Evolutionary conservation across 169 alveolate genomes (phyloP), one percentile per base, ranked within the genome.

Genomic region (Cryptosporidium canis): DNA sequence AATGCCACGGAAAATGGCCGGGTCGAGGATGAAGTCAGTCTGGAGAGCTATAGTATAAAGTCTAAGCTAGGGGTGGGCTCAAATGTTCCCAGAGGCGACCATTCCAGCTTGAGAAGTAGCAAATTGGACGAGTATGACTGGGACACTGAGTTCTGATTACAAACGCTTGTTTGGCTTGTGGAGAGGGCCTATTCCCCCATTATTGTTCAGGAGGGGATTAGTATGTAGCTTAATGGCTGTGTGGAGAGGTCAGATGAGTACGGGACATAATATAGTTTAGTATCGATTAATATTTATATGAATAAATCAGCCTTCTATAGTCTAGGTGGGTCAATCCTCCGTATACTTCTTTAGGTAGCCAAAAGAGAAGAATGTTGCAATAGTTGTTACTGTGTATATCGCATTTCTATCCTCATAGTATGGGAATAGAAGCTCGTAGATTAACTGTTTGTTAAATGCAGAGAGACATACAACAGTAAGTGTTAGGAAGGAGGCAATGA

Each of bases 401-500:
- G 64, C 72, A 27, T 77, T 77, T 61, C 24, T 45, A 31, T 77
- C 87, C 27, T 77, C 87, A 31, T 77, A 77, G 35, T 77, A 77
- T 0, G 87, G 87, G 29, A 77, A 77, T 21, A 77, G 66, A 4
- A 77, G 77, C 61, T 77, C 87, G 37, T 77, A 77, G 5, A 77
- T 77, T 29, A 77, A 64, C 29, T 77, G 87, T 63, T 77, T 77
- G 64, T 77, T 77, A 6, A 77, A 77, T 9, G 87, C 87, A 29
- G 87, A 77, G 35, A 77, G 27, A n/a, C 87, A 77, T 21, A 77
- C 77, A 11, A 77, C 65, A 6, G 61, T 39, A 24, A 77, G 24
- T 8, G 87, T 77, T 18, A 77, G 61, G n/a, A 77, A 77, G 21
- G 87, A 77, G n/a, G 87, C 72, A 24, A 77, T 63, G 6, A 44